Conservation (phyloP, 257 asterid species). For the Asclepias syriaca region DNA sequence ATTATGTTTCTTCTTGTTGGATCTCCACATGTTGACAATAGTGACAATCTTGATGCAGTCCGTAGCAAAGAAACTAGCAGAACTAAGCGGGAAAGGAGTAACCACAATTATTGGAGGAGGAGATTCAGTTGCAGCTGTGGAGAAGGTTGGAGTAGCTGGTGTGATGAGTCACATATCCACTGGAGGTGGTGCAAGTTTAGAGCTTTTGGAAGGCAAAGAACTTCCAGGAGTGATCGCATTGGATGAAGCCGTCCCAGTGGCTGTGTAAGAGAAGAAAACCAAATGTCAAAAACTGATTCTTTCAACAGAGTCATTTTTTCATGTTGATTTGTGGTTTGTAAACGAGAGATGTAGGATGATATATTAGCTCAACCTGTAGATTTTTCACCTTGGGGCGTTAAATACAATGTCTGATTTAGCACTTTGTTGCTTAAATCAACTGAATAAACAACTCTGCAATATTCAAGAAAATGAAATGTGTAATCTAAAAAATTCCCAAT, state of each 20-base stretch:
- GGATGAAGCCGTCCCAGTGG: conserved; percentile 73
- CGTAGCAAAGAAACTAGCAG: conserved; percentile 76
- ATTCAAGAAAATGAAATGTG: not conserved
- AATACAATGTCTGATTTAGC: not conserved
- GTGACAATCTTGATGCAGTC: conserved; percentile 34
- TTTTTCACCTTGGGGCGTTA: conserved; percentile 7
- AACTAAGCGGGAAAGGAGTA: conserved; percentile 75
- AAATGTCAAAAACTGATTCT: conserved; percentile 16
- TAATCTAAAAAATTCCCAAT: not conserved
- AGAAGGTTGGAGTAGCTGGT: conserved; percentile 77
- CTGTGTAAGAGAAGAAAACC: conserved; percentile 35
- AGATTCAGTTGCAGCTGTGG: conserved; percentile 91
- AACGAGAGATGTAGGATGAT: conserved; percentile 33
- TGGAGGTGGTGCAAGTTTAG: conserved; percentile 95
- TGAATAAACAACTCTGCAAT: conserved; percentile 1
- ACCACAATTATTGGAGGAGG: conserved; percentile 91
- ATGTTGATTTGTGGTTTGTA: conserved; percentile 26
- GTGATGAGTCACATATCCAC: conserved; percentile 96
- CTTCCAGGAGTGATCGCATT: conserved; percentile 89
- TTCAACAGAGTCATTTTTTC: conserved; percentile 19
- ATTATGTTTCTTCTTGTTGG: not conserved
- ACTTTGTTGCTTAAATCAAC: not conserved
- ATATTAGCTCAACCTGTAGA: conserved; percentile 36
- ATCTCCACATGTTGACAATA: not conserved
- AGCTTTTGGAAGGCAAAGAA: conserved; percentile 78